Percentiles rank a stretch among this genome's conserved stretches.
phyloP scores from a whole-genome alignment of 176 grass and related monocot species.

The Rhipidocladum racemiflorum region DNA sequence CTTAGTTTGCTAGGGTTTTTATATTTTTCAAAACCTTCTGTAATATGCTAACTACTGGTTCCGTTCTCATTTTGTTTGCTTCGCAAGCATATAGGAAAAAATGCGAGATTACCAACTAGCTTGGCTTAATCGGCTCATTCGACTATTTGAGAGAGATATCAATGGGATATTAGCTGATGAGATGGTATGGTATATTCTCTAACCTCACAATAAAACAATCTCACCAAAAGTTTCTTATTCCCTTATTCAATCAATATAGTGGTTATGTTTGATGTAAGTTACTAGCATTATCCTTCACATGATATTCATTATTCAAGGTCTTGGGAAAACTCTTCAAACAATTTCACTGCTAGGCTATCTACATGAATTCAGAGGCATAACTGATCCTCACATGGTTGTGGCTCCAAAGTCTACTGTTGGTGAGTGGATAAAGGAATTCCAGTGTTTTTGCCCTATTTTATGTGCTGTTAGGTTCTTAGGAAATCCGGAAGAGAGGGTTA shows the following conservation, averaged over 20 bases:
- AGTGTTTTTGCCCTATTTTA: constrained; percentile 84
- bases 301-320: constrained; percentile 54
- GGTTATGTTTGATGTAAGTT: neutral
- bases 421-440: constrained; percentile 98
- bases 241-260: neutral
- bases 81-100: constrained; percentile 96
- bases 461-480: constrained; percentile 87
- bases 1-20: neutral
- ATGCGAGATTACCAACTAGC: constrained; percentile 97
- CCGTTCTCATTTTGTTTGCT: constrained; percentile 3
- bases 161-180: constrained; percentile 99
- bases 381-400: constrained; percentile 96
- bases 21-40: neutral
- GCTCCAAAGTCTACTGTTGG: constrained; percentile 98
- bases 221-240: neutral
- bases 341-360: constrained; percentile 92
- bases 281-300: neutral
- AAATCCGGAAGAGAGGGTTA: constrained; percentile 95
- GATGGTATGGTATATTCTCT: constrained; percentile 62
- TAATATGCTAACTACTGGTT: constrained; percentile 1
- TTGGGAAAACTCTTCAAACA: constrained; percentile 98
- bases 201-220: neutral
- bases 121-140: constrained; percentile 96
- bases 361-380: constrained; percentile 92
- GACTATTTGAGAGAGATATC: constrained; percentile 93